phyloP scores from a whole-genome alignment of 176 grass and related monocot species.

The Melocanna baccifera region DNA sequence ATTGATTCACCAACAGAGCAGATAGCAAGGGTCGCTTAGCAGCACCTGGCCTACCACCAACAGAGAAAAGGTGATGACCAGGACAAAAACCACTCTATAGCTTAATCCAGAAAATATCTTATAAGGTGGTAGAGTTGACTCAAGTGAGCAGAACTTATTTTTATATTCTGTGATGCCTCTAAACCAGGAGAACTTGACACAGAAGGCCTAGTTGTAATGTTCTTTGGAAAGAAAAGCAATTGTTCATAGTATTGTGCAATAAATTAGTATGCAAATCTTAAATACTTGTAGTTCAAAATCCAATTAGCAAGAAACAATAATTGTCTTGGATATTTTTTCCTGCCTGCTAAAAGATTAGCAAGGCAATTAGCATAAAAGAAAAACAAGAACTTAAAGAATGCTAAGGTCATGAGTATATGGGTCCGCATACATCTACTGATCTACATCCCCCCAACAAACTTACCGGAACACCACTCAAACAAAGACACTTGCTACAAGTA shows the following conservation, averaged over 20 bases:
- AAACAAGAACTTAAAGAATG: neutral
- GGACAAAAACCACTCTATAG: neutral
- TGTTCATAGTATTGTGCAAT: neutral
- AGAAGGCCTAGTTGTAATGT: neutral
- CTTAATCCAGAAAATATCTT: neutral
- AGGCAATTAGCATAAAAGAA: neutral
- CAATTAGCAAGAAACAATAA: neutral
- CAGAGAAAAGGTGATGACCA: neutral
- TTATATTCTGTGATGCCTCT: neutral
- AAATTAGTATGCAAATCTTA: neutral
- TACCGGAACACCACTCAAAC: neutral
- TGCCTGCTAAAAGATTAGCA: neutral
- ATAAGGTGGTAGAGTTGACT: neutral
- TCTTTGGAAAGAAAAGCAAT: neutral
- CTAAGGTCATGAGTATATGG: neutral
- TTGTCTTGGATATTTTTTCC: neutral
- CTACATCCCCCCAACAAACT: neutral
- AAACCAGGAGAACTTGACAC: neutral
- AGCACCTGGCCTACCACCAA: neutral
- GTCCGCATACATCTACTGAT: neutral
- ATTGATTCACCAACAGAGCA: slow-evolving; percentile 5
- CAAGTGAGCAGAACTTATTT: neutral
- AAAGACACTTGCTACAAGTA: neutral
- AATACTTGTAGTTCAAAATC: neutral
- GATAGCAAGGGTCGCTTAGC: neutral